phyloP scores from a whole-genome alignment of 306 rosid genomes.

The Sicyos baderoa region DNA sequence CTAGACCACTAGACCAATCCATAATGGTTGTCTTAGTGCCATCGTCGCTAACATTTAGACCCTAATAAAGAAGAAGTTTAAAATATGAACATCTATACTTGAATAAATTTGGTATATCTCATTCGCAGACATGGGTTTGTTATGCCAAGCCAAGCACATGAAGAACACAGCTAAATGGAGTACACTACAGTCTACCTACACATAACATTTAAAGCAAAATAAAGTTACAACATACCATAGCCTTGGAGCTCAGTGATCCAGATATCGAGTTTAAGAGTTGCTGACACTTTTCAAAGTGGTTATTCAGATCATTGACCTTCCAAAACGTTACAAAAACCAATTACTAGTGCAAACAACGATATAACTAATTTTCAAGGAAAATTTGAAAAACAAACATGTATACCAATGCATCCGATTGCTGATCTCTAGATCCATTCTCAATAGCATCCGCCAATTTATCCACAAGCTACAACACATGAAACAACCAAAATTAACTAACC shows the following conservation, averaged over 20 bases:
- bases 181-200: not conserved
- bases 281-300: conserved; percentile 84
- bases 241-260: conserved; percentile 62
- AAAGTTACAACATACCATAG: conserved; percentile 50
- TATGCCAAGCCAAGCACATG: not conserved
- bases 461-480: conserved; percentile 42
- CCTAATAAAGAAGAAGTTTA: not conserved
- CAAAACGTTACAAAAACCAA: conserved; percentile 16
- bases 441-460: conserved; percentile 74
- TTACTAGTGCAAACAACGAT: not conserved
- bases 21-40: not conserved
- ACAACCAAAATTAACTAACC: not conserved
- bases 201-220: not conserved
- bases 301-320: conserved; percentile 66
- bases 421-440: conserved; percentile 72
- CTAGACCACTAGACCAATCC: no score
- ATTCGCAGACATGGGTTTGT: not conserved
- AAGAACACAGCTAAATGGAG: conserved; percentile 6
- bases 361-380: not conserved
- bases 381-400: not conserved
- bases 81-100: not conserved
- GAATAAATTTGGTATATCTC: not conserved
- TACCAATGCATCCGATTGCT: conserved; percentile 81
- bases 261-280: conserved; percentile 78
- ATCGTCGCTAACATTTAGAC: not conserved